These are phyloP conservation scores for Saitozyma podzolica DNA, from an alignment of 768 basidiomycete species.

Conservation along the genomic window DNA sequence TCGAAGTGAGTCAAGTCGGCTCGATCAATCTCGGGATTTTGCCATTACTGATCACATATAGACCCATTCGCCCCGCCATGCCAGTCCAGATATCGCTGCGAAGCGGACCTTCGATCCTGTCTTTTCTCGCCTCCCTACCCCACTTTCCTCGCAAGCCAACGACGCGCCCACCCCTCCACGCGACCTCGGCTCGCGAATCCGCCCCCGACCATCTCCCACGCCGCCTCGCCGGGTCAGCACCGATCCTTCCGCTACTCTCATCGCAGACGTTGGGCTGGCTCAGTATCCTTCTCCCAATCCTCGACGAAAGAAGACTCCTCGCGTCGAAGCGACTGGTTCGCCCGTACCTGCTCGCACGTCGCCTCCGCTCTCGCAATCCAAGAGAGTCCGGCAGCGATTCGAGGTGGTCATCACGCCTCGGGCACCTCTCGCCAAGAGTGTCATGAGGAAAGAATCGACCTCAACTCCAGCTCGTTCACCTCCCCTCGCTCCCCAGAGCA, in stretches of 20 bases:
- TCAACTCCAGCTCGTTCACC: not conserved
- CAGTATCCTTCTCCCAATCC: slow-evolving; percentile 24
- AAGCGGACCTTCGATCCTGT: not conserved
- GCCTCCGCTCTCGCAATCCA: no score
- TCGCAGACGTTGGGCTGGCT: not conserved
- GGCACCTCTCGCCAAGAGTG: not conserved
- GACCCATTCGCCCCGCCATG: not conserved
- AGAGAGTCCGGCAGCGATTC: not conserved
- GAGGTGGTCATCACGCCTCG: slow-evolving; percentile 7
- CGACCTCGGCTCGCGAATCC: slow-evolving; percentile 6
- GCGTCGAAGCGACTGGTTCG: slow-evolving; percentile 1
- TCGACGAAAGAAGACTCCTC: slow-evolving; percentile 21
- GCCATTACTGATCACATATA: not conserved
- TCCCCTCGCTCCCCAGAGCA: not conserved
- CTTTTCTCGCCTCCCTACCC: slow-evolving; percentile 18
- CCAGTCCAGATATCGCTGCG: not conserved
- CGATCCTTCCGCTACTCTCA: not conserved
- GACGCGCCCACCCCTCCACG: slow-evolving; percentile 5
- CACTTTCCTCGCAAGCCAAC: slow-evolving; percentile 15
- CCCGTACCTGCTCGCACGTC: no score
- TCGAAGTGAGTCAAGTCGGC: slow-evolving; percentile 11
- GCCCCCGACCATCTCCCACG: slow-evolving; percentile 20
- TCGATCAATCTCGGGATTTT: not conserved
- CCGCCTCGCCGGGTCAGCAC: slow-evolving; percentile 13
- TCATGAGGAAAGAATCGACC: not conserved